Base-by-base conservation (phyloP, 495 filamentous ascomycete genomes). In the Tetracladium setigerum region DNA sequence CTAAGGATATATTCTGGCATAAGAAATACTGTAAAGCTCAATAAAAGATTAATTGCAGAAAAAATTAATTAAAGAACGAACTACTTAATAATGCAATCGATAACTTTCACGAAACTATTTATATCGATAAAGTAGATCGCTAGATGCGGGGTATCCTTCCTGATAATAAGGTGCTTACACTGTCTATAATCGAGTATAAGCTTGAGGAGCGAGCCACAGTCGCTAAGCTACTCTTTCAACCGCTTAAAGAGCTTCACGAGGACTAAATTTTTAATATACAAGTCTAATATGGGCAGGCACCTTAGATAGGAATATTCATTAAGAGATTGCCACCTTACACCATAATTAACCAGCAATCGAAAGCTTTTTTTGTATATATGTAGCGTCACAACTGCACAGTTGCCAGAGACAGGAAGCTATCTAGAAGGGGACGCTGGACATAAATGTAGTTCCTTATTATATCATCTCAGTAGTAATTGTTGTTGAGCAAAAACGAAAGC, bases 21-120 rank as follows among this genome's bases (percentile, higher is more conserved):
- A 31, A 22, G 5, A 6, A 11, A 42, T 32, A 42, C 17, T 16
- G 19, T 24, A 18, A 53, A 30, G 18, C 7, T 30, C 17, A 47
- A 19, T 11, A 1, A 2, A 13, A 47, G 14, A 10, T 46, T 18
- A 46, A 52, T 18, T 24, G 24, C 27, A 8, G 38, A 16, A 46
- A 37, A 34, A 10, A 32, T 8, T 30, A 31, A 35, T 38, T 52
- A 41, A 30, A 19, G 16, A 34, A 4, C 15, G 10, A n/a, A 19
- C 27, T 39, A 27, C 49, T 52, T 17, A 14, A 52, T 0, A 40
- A 52, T 32, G 42, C 42, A 14, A 52, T 52, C 35, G 16, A 47
- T 4, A 22, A 52, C 15, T 52, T 52, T 36, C 15, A 52, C 36
- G 24, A 52, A 30, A 41, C 24, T n/a, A 33, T 46, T 9, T 22